phyloP scores from a whole-genome alignment of 768 basidiomycete species.

The Mycena amicta region DNA sequence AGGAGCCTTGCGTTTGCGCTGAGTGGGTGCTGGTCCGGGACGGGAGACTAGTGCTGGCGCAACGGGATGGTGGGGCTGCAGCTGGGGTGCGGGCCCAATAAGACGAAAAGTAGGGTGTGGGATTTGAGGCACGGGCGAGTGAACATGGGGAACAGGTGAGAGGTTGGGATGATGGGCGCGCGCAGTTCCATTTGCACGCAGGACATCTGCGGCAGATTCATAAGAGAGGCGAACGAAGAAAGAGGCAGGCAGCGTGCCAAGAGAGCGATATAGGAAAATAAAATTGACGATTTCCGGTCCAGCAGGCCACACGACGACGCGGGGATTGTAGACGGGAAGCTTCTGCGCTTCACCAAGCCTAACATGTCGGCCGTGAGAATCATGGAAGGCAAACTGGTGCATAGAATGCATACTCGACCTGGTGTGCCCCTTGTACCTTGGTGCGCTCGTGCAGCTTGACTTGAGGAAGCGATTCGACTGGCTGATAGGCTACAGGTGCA shows the following conservation, averaged over 20 bases:
- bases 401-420: neutral
- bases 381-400: neutral
- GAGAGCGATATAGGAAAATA: slow-evolving; percentile 14
- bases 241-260: slow-evolving; percentile 2
- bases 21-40: neutral
- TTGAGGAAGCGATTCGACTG: slow-evolving; percentile 3
- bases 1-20: neutral
- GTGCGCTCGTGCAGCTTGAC: slow-evolving; percentile 14
- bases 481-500: neutral
- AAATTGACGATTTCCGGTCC: slow-evolving; percentile 11
- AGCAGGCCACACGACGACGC: slow-evolving; percentile 4
- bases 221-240: too few species aligned
- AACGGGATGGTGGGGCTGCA: neutral
- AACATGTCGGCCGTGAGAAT: neutral
- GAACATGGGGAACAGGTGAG: slow-evolving; percentile 5
- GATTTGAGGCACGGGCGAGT: slow-evolving; percentile 6
- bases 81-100: too few species aligned
- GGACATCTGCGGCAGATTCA: too few species aligned
- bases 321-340: neutral
- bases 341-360: slow-evolving; percentile 7
- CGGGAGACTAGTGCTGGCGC: neutral
- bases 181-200: too few species aligned
- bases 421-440: neutral
- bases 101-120: neutral
- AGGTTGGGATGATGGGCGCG: too few species aligned